Evolutionary conservation across 345 rosid genomes (phyloP), one percentile per base, ranked within the genome.

Genomic region (Carallia pectinifolia): DNA sequence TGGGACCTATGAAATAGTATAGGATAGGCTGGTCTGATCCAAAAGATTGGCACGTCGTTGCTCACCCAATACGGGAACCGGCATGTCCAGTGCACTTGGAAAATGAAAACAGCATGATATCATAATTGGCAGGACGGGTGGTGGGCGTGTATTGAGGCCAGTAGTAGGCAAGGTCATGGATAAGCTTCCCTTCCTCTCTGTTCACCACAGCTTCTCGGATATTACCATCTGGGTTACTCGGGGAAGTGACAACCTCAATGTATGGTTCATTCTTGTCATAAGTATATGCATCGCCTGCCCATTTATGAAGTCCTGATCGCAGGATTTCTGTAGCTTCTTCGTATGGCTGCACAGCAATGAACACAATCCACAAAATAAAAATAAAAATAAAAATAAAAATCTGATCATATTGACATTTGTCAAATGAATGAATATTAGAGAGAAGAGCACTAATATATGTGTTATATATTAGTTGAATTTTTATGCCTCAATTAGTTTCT

Each of bases 71-170:
- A 48, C 98, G 87, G 37, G 98, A 81, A 54, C 98, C 96, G 13
- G 98, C 98, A 68, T 94, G 97, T 19, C 98, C 98, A 0, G 93
- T 86, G 89, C 87, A 69, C 75, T 94, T 94, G 76, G 98, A 91
- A 75, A 94, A 80, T 56, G 98, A 91, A 69, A 94, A 94, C 17
- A 94, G 85, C 97, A 91, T 91, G 40, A 88, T 80, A 66, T 88
- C 91, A 67, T 90, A 74, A 56, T 88, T 90, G 15, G 86, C 90
- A 39, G 79, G 79, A 18, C 27, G 67, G 68, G 92, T 87, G 67
- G 90, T 88, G 23, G 96, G 87, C 0, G 95, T 78, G 84, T 86
- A 87, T 5, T 91, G 96, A 31, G 98, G 97, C 98, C 97, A 91
- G 71, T 88, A 90, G 64, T 94, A 94, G 64, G 97, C 97, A 38